Percentiles rank a stretch among this genome's conserved stretches.
Conservation (phyloP, 176 grass and related monocot species). For the Phragmites australis region DNA sequence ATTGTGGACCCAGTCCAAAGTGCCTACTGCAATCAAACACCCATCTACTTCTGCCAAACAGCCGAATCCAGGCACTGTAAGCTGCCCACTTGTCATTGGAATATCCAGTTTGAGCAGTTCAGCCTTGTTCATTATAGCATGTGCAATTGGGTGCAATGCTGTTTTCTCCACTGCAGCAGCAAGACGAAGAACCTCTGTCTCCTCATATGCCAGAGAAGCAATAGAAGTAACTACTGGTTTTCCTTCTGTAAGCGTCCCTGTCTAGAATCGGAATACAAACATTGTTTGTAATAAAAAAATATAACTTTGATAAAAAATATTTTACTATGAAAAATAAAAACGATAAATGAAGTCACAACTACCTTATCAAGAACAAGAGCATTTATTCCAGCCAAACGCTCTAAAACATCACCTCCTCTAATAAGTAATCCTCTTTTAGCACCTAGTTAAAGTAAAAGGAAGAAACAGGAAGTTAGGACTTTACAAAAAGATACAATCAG, state of each 20-base stretch:
- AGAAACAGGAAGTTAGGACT: not conserved
- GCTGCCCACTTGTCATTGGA: conserved; percentile 68
- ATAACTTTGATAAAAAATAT: conserved; percentile 4
- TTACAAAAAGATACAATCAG: conserved; percentile 11
- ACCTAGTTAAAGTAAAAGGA: conserved; percentile 53
- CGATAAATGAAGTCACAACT: conserved; percentile 18
- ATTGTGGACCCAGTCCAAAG: conserved; percentile 77
- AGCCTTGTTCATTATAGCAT: conserved; percentile 85
- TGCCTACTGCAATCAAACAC: conserved; percentile 82
- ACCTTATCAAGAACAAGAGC: conserved; percentile 90
- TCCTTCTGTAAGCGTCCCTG: conserved; percentile 91
- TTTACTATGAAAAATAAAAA: not conserved
- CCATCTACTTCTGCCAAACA: conserved; percentile 95
- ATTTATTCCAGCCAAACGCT: conserved; percentile 79
- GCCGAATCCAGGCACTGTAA: conserved; percentile 91
- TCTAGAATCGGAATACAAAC: conserved; percentile 44
- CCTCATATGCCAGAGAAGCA: conserved; percentile 69
- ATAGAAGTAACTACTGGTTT: conserved; percentile 84
- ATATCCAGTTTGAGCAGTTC: conserved; percentile 67
- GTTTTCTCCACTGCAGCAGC: conserved; percentile 98
- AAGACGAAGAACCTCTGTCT: conserved; percentile 64
- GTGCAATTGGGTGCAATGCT: conserved; percentile 92
- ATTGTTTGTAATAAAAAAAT: not conserved
- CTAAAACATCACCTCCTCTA: conserved; percentile 95
- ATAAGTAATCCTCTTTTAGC: conserved; percentile 94